Evolutionary conservation across 768 basidiomycete species (phyloP), one percentile per base, ranked within the genome.

Genomic region (Russula brevipes): DNA sequence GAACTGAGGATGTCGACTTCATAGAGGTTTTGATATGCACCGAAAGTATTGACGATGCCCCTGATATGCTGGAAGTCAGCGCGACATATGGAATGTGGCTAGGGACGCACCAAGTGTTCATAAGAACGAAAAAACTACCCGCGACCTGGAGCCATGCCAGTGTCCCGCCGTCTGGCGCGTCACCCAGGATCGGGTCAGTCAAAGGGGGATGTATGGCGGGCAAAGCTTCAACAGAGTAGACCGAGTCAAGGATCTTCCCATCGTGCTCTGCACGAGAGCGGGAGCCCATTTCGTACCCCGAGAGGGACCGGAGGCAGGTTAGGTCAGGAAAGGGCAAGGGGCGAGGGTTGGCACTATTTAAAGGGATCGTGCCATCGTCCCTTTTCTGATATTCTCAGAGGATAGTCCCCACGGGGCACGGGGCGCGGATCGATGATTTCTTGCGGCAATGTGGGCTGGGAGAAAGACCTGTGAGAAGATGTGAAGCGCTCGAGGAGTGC

Each of bases 11-110:
- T n/a, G 7, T 59, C 9, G 38, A 30, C 31, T 41, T 69, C 45
- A 57, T 69, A 69, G 46, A 55, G 65, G 24, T 44, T 58, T 33
- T 69, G 68, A 44, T 62, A 69, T 24, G 61, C 68, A 11, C 68
- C 68, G 46, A 52, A 69, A 14, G 68, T 59, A 38, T 69, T 69
- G 51, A 68, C 31, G 24, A 69, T 68, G 10, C 68, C 68, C 68
- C 68, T 69, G 31, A 31, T n/a, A 30, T 19, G 33, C 1, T 8
- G 1, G 24, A 31, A 3, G 46, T 64, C n/a, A 60, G 59, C 12
- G 9, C 12, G 35, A n/a, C 1, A 3, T n/a, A 1, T 4, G 41
- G 5, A 33, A 3, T 10, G 14, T 30, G 5, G 7, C 24, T 9
- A 16, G 14, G 2, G 9, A 30, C 58, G 30, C 12, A 68, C 68